Conservation (phyloP, 2,329 filamentous ascomycete species). For the Lasiodiplodia theobromae region DNA sequence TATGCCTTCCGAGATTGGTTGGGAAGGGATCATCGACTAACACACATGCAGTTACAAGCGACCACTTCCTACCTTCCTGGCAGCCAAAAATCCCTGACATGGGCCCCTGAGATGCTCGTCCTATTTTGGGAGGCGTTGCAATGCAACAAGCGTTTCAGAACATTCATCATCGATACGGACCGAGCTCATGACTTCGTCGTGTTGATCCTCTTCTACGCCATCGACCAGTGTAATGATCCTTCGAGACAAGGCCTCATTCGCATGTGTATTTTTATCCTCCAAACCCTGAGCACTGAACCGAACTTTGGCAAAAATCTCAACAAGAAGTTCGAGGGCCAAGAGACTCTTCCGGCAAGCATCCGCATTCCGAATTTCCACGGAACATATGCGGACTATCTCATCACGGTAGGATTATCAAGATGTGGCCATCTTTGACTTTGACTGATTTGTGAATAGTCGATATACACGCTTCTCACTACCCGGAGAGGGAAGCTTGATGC, state of each 20-base stretch:
- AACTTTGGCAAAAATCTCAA: conserved; percentile 92
- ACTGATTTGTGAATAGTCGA: conserved; percentile 66
- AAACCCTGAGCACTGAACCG: conserved; percentile 91
- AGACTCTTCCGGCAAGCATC: conserved; percentile 82
- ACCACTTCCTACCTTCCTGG: conserved; percentile 89
- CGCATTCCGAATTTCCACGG: conserved; percentile 84
- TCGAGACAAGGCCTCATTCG: conserved; percentile 91
- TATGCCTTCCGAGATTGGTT: neutral
- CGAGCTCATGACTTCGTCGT: conserved; percentile 92
- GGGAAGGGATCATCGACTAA: neutral
- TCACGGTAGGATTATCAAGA: conserved; percentile 68
- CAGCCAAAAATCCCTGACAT: conserved; percentile 78
- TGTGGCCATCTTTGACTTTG: neutral
- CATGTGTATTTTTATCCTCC: conserved; percentile 97
- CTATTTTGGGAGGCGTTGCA: conserved; percentile 97
- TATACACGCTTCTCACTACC: conserved; percentile 88
- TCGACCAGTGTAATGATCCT: conserved; percentile 85
- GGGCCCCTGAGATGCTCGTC: conserved; percentile 95
- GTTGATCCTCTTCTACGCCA: conserved; percentile 87
- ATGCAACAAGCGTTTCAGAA: conserved; percentile 96
- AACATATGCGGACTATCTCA: conserved; percentile 90
- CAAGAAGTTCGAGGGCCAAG: conserved; percentile 85
- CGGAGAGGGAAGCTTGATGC: conserved; percentile 90
- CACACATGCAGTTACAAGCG: conserved; percentile 69
- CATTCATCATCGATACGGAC: conserved; percentile 96